Conservation (phyloP, 495 filamentous ascomycete species). For the Neurospora sp. region DNA sequence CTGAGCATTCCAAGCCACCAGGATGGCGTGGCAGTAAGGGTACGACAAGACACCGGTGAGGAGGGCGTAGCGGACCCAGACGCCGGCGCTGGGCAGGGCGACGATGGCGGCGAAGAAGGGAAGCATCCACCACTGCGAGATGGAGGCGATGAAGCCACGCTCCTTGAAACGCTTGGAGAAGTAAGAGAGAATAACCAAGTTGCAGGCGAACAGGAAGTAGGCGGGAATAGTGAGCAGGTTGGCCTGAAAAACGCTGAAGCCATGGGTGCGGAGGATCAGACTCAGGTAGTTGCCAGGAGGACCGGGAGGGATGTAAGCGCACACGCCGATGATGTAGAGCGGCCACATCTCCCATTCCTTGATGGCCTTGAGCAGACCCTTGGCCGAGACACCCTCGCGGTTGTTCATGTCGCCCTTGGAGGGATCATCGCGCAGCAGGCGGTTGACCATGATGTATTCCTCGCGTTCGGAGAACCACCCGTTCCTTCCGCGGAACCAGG, state of each 20-base stretch:
- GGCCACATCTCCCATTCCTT: constrained; percentile 52
- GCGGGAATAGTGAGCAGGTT: constrained; percentile 45
- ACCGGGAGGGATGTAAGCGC: constrained; percentile 39
- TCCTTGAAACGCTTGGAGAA: constrained; percentile 44
- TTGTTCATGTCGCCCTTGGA: constrained; percentile 59
- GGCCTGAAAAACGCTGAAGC: constrained; percentile 44
- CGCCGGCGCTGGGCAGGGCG: constrained; percentile 24
- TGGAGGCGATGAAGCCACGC: constrained; percentile 41
- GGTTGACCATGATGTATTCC: constrained; percentile 50
- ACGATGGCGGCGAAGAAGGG: constrained; percentile 44
- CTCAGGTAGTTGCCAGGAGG: constrained; percentile 40
- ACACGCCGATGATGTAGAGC: constrained; percentile 46
- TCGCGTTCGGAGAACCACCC: constrained; percentile 56
- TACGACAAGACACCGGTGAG: constrained; percentile 45
- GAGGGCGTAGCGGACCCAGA: constrained; percentile 46
- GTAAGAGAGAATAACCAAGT: constrained; percentile 41
- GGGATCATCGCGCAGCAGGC: constrained; percentile 54
- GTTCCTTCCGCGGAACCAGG: constrained; percentile 42
- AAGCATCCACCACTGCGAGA: constrained; percentile 46
- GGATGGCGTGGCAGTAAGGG: constrained; percentile 53
- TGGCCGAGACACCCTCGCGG: constrained; percentile 36
- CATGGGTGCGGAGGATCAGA: constrained; percentile 37
- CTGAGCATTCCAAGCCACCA: constrained; percentile 49
- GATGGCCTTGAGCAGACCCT: constrained; percentile 37
- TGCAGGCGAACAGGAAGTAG: constrained; percentile 33